phyloP scores from a whole-genome alignment of 495 filamentous ascomycete genomes.

The Parathielavia hyrcaniae region DNA sequence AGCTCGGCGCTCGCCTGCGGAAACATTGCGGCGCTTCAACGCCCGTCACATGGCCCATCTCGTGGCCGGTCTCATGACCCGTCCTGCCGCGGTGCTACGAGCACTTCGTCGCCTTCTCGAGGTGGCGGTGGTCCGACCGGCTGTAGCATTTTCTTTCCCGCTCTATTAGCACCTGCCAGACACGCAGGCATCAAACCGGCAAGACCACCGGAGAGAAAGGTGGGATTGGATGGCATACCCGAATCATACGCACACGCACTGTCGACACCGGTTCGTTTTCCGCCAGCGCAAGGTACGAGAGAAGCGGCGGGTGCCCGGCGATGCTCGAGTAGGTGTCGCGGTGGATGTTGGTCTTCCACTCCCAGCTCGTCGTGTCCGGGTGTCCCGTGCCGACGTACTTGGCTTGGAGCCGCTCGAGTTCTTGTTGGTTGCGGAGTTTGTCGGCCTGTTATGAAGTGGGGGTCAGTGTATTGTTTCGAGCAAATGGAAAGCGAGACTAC shows the following conservation, averaged over 20 bases:
- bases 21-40: neutral
- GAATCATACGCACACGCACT: slow-evolving; percentile 68
- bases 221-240: slow-evolving; percentile 39
- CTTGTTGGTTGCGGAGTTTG: slow-evolving; percentile 94
- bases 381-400: slow-evolving; percentile 96
- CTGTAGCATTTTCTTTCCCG: slow-evolving; percentile 71
- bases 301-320: slow-evolving; percentile 80
- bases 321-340: slow-evolving; percentile 78
- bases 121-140: slow-evolving; percentile 79
- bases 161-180: neutral
- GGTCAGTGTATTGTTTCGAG: neutral
- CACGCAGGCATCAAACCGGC: neutral
- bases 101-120: slow-evolving; percentile 46
- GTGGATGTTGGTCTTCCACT: slow-evolving; percentile 89
- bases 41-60: too few relatives aligned
- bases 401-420: slow-evolving; percentile 90
- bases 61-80: neutral
- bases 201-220: neutral
- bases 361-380: slow-evolving; percentile 92
- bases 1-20: neutral
- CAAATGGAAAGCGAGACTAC: neutral
- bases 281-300: slow-evolving; percentile 85
- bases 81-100: slow-evolving; percentile 12
- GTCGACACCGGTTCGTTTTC: slow-evolving; percentile 75
- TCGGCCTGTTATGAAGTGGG: slow-evolving; percentile 56